Percentiles rank a stretch among this genome's conserved stretches.
phyloP scores from a whole-genome alignment of 2,329 filamentous ascomycete genomes.

The Rhynchosporium secalis region DNA sequence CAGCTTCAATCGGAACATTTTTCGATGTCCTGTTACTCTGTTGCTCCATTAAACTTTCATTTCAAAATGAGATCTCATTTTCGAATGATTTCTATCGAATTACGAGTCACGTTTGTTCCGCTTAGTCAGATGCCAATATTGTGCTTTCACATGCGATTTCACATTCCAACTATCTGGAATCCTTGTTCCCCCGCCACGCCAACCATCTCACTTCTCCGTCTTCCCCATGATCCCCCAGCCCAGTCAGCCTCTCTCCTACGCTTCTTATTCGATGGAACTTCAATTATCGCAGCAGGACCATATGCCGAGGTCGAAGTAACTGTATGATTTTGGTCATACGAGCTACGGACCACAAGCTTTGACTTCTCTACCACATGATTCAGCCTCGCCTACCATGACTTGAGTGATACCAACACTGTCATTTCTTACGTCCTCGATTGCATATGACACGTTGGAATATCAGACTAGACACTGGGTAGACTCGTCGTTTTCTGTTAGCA shows the following conservation, averaged over 20 bases:
- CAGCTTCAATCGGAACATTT: too few relatives aligned
- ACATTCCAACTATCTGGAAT: background rate
- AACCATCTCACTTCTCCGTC: background rate
- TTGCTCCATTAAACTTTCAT: too few relatives aligned
- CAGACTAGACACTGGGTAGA: constrained; percentile 1
- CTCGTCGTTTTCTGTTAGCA: background rate
- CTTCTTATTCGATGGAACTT: constrained; percentile 19
- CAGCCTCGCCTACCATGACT: background rate
- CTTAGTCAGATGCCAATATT: background rate
- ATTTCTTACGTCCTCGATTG: background rate
- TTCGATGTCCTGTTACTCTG: too few relatives aligned
- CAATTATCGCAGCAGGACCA: constrained; percentile 21
- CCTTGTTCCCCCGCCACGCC: background rate
- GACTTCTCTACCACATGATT: background rate
- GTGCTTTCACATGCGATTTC: constrained; percentile 8
- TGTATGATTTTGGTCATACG: constrained; percentile 22
- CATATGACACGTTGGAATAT: background rate
- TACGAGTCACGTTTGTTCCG: background rate
- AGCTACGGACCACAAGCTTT: constrained; percentile 20
- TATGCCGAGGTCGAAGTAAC: constrained; percentile 18
- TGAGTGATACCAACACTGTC: background rate
- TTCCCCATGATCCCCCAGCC: constrained; percentile 16
- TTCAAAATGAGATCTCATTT: too few relatives aligned
- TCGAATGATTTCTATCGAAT: background rate
- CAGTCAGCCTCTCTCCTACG: constrained; percentile 12